These are phyloP conservation scores for Bipolaris zeicola DNA, from an alignment of 2,329 filamentous ascomycete genomes.

Conservation along the genomic window DNA sequence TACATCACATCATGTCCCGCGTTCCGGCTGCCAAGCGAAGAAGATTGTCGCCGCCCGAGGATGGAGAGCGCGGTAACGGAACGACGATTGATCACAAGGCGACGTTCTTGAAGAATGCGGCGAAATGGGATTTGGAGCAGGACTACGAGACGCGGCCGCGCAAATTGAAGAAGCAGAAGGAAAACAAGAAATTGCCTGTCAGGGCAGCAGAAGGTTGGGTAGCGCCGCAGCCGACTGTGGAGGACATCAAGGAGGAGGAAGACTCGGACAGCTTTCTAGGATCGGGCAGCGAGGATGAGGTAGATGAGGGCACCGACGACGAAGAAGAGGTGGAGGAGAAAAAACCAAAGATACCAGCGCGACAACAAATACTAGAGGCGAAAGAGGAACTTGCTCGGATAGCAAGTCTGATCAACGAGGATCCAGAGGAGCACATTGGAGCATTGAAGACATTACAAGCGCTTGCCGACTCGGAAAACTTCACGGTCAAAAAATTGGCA, in stretches of 20 bases:
- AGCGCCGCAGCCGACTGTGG: constrained; percentile 56
- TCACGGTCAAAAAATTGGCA: constrained; percentile 81
- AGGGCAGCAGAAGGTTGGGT: constrained; percentile 80
- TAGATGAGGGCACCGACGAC: constrained; percentile 53
- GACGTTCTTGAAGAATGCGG: constrained; percentile 73
- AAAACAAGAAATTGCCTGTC: constrained; percentile 79
- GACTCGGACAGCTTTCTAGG: constrained; percentile 69
- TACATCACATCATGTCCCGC: constrained; percentile 36
- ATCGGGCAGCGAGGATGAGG: constrained; percentile 59
- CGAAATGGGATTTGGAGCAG: constrained; percentile 89
- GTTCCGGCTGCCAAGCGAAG: constrained; percentile 46
- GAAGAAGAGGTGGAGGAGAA: constrained; percentile 50
- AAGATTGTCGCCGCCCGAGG: constrained; percentile 45
- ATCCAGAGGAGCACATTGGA: constrained; percentile 86
- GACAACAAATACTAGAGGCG: constrained; percentile 80
- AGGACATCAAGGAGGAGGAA: constrained; percentile 57
- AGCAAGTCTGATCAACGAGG: constrained; percentile 81
- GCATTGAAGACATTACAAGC: constrained; percentile 78
- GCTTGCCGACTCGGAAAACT: constrained; percentile 71
- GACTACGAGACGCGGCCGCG: constrained; percentile 82
- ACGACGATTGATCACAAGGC: constrained; percentile 37
- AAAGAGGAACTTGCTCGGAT: constrained; percentile 92
- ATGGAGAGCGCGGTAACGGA: constrained; percentile 23
- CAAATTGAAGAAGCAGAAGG: constrained; percentile 73
- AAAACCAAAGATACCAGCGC: constrained; percentile 70